phyloP scores from a whole-genome alignment of 805 yeast genomes.

The Schwanniomyces yamadae region DNA sequence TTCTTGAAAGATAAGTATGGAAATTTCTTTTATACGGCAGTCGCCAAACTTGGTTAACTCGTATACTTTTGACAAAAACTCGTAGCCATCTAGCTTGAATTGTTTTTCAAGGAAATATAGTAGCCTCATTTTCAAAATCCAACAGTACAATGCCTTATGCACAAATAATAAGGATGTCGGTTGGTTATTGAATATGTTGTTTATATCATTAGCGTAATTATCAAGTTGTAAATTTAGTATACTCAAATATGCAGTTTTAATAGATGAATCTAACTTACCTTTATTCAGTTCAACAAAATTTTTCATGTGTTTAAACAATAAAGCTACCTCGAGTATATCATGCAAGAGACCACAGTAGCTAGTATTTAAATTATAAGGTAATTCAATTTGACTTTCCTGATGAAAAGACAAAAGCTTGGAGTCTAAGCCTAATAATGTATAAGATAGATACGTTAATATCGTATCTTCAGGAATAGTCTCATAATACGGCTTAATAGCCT shows the following conservation, averaged over 20 bases:
- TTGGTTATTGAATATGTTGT: constrained; percentile 26
- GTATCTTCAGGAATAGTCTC: constrained; percentile 27
- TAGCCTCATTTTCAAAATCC: constrained; percentile 58
- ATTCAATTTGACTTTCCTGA: constrained; percentile 24
- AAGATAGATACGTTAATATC: constrained; percentile 48
- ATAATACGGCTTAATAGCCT: constrained; percentile 27
- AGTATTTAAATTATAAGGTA: constrained; percentile 56
- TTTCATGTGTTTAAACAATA: constrained; percentile 54
- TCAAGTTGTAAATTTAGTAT: constrained; percentile 42
- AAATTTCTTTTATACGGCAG: constrained; percentile 39
- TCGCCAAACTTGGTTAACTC: constrained; percentile 66
- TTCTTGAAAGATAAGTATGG: constrained; percentile 44
- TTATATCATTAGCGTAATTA: constrained; percentile 35
- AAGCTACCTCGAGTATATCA: constrained; percentile 66
- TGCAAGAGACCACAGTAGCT: constrained; percentile 57
- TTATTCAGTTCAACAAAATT: constrained; percentile 21
- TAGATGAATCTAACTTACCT: constrained; percentile 43
- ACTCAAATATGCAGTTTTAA: constrained; percentile 60
- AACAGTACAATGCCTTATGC: constrained; percentile 45
- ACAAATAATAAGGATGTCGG: constrained; percentile 35
- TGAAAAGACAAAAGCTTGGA: constrained; percentile 53
- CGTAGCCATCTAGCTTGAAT: constrained; percentile 42
- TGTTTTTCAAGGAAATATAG: constrained; percentile 44
- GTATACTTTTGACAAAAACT: constrained; percentile 54
- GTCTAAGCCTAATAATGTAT: constrained; percentile 60